Evolutionary conservation across 2,329 filamentous ascomycete genomes (phyloP).

Genomic region (Claviceps quebecensis): DNA sequence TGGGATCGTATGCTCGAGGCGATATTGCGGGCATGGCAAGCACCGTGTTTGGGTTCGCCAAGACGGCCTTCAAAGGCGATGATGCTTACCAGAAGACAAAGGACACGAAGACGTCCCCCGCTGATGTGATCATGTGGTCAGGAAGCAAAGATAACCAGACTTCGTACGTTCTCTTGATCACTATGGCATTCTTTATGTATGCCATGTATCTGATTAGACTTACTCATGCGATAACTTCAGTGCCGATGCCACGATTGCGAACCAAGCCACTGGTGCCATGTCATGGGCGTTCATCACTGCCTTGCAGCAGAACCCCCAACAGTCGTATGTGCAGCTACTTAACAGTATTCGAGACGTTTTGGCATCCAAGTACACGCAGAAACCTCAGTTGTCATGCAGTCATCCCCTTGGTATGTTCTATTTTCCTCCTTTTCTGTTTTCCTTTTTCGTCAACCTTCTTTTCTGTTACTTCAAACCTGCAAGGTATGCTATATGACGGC

Average conservation of each 20-base stretch:
- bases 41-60: slow-evolving; percentile 71
- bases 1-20: slow-evolving; percentile 68
- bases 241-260: slow-evolving; percentile 75
- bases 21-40: slow-evolving; percentile 71
- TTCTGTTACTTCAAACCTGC: neutral
- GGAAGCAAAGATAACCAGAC: slow-evolving; percentile 94
- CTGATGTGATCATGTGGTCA: slow-evolving; percentile 96
- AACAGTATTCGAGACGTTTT: slow-evolving; percentile 92
- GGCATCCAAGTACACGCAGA: slow-evolving; percentile 75
- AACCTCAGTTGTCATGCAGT: slow-evolving; percentile 90
- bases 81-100: slow-evolving; percentile 66
- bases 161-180: slow-evolving; percentile 32
- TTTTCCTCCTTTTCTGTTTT: too few relatives aligned
- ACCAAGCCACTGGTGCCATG: slow-evolving; percentile 93
- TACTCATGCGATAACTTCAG: slow-evolving; percentile 28
- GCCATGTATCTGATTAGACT: neutral
- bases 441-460: neutral
- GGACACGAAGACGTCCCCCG: slow-evolving; percentile 81
- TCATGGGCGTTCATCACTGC: slow-evolving; percentile 91
- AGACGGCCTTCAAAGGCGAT: slow-evolving; percentile 71
- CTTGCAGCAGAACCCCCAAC: slow-evolving; percentile 82
- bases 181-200: neutral
- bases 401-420: slow-evolving; percentile 72
- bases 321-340: slow-evolving; percentile 89
- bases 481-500: neutral